Base-by-base conservation (phyloP, 805 yeast species). In the Candida xyloterini region DNA sequence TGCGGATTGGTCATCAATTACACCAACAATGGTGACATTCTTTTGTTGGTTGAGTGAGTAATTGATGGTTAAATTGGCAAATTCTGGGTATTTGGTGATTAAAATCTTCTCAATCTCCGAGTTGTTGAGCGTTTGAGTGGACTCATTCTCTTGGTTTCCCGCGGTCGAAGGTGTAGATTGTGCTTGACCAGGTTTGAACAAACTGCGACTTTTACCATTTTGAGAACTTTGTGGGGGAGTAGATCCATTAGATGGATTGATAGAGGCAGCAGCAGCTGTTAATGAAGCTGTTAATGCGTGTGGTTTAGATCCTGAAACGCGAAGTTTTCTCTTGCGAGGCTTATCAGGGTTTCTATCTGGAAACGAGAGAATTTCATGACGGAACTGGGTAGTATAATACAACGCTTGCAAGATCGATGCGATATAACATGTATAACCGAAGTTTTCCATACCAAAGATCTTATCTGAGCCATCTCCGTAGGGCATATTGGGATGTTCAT, bases 371-470 rank as follows among this genome's bases (percentile, higher is more conserved):
- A 84, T 57, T 38, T 70, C 71, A 13, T 68, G 62, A 32, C 97
- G 74, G 54, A 93, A 88, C 21, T 73, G 74, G 18, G 74, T 71
- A 3, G 91, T 74, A 63, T 84, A 81, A 67, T 77, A 91, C 8
- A 91, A 71, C 50, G 95, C 87, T 60, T 93, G 99, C 16, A 93
- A 65, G 22, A 93, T 85, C 8, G 96, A 87, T 53, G 93, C 93
- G 63, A 95, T 86, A 66, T 91, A 91, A 65, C 98, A 93, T 0
- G 97, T 89, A 59, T 89, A 83, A 2, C 95, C 95, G 53, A 84
- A 84, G 56, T 85, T 85, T 57, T 85, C 93, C 74, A 83, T 77
- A 1, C 95, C 95, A 59, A 76, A 84, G 15, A 84, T 73, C 58
- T 83, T 84, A 44, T 74, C 68, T 6, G 80, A 66, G 1, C 89